Percentiles rank a stretch among this genome's conserved stretches.
These are phyloP conservation scores for Gryganskiella cystojenkinii DNA, from an alignment of 192 early-diverging fungal species.

Conservation along the genomic window DNA sequence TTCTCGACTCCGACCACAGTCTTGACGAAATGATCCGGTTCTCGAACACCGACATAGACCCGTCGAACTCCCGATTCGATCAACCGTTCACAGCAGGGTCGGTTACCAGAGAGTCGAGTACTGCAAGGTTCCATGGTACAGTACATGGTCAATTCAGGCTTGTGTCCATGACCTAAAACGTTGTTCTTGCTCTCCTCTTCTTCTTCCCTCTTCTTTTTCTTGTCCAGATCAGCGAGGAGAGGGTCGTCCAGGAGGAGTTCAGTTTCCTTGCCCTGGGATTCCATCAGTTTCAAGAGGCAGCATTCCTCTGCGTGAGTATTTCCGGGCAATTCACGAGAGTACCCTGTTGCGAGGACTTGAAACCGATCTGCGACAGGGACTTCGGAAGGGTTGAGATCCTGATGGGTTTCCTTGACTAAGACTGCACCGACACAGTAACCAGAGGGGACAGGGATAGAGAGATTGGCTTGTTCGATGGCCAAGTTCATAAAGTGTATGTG, in stretches of 20 bases:
- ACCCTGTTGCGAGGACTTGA: conserved; percentile 83
- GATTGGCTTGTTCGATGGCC: conserved; percentile 86
- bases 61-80: conserved; percentile 71
- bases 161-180: no score
- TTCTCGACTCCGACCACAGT: conserved; percentile 77
- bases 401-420: conserved; percentile 55
- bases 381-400: conserved; percentile 13
- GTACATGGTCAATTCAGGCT: conserved; percentile 77
- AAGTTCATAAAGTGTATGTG: conserved; percentile 82
- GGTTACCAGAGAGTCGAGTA: conserved; percentile 74
- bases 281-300: conserved; percentile 78
- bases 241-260: conserved; percentile 4
- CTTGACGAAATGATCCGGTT: conserved; percentile 88
- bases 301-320: conserved; percentile 98
- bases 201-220: background rate
- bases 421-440: conserved; percentile 97
- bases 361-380: conserved; percentile 25
- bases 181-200: no score
- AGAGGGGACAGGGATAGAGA: conserved; percentile 77
- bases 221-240: background rate
- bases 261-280: background rate
- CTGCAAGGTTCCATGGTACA: conserved; percentile 99
- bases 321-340: conserved; percentile 92
- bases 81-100: conserved; percentile 80
- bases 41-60: conserved; percentile 89